Evolutionary conservation across 768 basidiomycete species (phyloP).

Genomic region (Pleurotus sapidus): DNA sequence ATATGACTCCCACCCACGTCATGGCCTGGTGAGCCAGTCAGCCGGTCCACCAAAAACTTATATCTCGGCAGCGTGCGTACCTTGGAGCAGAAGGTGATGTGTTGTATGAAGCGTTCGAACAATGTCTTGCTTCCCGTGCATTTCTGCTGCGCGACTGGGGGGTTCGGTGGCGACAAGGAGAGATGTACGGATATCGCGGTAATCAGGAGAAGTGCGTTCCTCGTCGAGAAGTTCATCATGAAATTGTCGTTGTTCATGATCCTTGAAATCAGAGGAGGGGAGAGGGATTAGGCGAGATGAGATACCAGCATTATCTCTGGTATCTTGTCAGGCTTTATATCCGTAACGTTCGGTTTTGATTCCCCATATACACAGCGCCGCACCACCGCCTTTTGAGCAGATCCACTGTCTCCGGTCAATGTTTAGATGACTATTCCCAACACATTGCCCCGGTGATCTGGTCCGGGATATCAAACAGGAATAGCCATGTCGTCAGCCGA

Average conservation of each 20-base stretch:
- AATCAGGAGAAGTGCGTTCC: not conserved
- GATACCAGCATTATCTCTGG: not conserved
- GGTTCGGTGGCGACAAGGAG: slow-evolving; percentile 6
- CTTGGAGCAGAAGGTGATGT: slow-evolving; percentile 7
- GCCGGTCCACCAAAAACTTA: not conserved
- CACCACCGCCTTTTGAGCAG: not conserved
- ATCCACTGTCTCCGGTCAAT: not conserved
- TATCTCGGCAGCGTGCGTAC: not conserved
- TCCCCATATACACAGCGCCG: not conserved
- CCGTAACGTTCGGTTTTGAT: not conserved
- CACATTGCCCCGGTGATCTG: too few species aligned
- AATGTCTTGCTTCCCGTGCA: slow-evolving; percentile 5
- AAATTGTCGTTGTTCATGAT: not conserved
- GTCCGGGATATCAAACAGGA: too few species aligned
- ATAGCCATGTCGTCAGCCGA: too few species aligned
- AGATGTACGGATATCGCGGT: slow-evolving; percentile 7
- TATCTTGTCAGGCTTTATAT: not conserved
- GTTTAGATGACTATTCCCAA: too few species aligned
- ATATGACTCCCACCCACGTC: slow-evolving; percentile 2
- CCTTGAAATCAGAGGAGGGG: not conserved
- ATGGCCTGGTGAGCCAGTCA: not conserved
- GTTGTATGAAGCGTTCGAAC: slow-evolving; percentile 6
- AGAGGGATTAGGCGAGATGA: not conserved
- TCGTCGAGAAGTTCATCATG: not conserved
- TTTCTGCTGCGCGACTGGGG: slow-evolving; percentile 1